Evolutionary conservation across 2,329 filamentous ascomycete genomes (phyloP).

Genomic region (Blastomyces silverae): DNA sequence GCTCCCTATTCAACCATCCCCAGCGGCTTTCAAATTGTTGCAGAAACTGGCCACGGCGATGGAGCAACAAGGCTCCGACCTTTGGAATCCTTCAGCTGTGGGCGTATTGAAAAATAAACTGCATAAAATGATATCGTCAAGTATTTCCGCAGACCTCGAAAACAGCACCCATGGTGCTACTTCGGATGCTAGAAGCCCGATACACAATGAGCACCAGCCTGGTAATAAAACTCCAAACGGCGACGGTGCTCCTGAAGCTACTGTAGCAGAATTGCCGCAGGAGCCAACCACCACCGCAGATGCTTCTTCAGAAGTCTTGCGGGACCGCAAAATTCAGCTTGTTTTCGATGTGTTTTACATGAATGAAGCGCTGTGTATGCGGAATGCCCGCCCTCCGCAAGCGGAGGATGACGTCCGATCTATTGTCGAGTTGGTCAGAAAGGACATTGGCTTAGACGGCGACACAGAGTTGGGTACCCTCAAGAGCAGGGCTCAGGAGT

Average conservation of each 20-base stretch:
- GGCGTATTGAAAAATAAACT: slow-evolving; percentile 55
- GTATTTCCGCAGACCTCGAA: slow-evolving; percentile 24
- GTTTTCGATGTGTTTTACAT: slow-evolving; percentile 36
- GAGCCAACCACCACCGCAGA: neutral
- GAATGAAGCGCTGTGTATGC: slow-evolving; percentile 25
- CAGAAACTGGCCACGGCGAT: slow-evolving; percentile 60
- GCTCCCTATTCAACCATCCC: slow-evolving; percentile 72
- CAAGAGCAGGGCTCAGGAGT: slow-evolving; percentile 60
- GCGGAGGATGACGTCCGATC: slow-evolving; percentile 41
- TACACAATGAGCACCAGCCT: neutral
- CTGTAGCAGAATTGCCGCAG: slow-evolving; percentile 3
- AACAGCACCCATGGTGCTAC: neutral
- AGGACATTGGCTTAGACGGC: slow-evolving; percentile 46
- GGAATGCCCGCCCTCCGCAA: slow-evolving; percentile 8
- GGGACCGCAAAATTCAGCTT: slow-evolving; percentile 35
- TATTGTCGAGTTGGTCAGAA: slow-evolving; percentile 40
- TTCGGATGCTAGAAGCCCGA: neutral
- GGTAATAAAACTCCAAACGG: slow-evolving; percentile 4
- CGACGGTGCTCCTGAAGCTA: slow-evolving; percentile 13
- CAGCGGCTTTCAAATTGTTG: slow-evolving; percentile 65
- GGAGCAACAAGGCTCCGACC: slow-evolving; percentile 62
- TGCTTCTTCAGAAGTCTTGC: slow-evolving; percentile 10
- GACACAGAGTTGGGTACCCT: slow-evolving; percentile 48
- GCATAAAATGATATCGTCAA: slow-evolving; percentile 41
- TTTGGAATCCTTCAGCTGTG: slow-evolving; percentile 71